phyloP scores from a whole-genome alignment of 257 asterid species.

The Asclepias syriaca region DNA sequence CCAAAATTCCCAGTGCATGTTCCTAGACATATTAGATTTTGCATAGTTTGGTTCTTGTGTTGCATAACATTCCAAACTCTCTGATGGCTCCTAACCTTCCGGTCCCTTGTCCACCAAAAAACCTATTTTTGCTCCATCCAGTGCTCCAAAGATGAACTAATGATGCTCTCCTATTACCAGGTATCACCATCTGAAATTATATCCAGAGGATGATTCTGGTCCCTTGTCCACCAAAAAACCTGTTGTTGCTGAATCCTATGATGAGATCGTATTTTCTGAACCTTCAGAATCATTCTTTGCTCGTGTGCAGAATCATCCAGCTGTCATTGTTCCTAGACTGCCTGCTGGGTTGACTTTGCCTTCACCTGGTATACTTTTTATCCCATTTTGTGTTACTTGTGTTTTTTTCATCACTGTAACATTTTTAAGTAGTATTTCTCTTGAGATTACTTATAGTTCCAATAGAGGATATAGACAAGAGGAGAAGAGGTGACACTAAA shows the following conservation, averaged over 20 bases:
- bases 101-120: too few species aligned
- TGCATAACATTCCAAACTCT: not conserved
- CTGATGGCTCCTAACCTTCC: not conserved
- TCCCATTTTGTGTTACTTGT: constrained; percentile 4
- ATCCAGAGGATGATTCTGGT: constrained; percentile 81
- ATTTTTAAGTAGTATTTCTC: constrained; percentile 7
- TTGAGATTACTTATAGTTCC: constrained; percentile 33
- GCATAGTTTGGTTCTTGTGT: not conserved
- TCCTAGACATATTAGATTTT: not conserved
- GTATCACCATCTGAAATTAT: constrained; percentile 82
- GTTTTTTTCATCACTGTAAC: not conserved
- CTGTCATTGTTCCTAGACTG: constrained; percentile 65
- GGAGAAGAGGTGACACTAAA: constrained; percentile 60
- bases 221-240: constrained; percentile 73
- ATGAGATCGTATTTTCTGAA: constrained; percentile 77
- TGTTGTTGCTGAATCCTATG: constrained; percentile 74
- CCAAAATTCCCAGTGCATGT: not conserved
- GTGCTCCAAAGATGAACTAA: not conserved
- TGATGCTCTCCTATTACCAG: constrained; percentile 26
- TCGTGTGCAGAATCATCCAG: constrained; percentile 73
- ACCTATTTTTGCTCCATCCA: not conserved
- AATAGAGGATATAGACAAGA: constrained; percentile 50
- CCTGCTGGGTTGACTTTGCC: constrained; percentile 56
- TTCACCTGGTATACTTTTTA: constrained; percentile 45
- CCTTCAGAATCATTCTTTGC: constrained; percentile 77